Conservation (phyloP, 768 basidiomycete genomes). For the Pleurotus ostreatus region DNA sequence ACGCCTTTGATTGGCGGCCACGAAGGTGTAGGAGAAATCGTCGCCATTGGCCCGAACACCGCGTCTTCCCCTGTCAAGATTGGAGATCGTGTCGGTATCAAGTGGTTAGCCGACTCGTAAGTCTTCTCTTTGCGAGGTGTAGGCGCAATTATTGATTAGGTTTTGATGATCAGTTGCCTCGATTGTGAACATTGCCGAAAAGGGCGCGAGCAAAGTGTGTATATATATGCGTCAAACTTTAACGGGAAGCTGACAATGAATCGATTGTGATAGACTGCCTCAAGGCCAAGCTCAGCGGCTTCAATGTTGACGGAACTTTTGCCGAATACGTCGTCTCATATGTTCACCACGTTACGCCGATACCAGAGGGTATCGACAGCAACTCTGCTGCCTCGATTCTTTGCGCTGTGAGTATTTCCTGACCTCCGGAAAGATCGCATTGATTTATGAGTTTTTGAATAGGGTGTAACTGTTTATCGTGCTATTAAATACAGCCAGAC, state of each 20-base stretch:
- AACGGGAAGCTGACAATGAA: not conserved
- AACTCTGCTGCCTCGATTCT: slow-evolving; percentile 71
- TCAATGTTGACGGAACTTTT: slow-evolving; percentile 77
- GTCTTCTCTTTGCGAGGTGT: slow-evolving; percentile 7
- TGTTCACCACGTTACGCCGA: slow-evolving; percentile 71
- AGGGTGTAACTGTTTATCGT: slow-evolving; percentile 85
- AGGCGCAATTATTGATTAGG: not conserved
- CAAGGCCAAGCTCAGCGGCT: slow-evolving; percentile 60
- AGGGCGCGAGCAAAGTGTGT: slow-evolving; percentile 72
- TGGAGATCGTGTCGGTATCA: slow-evolving; percentile 81
- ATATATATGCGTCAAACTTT: not conserved
- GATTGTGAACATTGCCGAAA: slow-evolving; percentile 74
- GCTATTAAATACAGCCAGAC: slow-evolving; percentile 73
- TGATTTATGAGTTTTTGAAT: not conserved
- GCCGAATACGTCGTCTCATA: slow-evolving; percentile 60
- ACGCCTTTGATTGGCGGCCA: slow-evolving; percentile 78
- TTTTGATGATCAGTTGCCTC: slow-evolving; percentile 38
- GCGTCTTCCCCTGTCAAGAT: slow-evolving; percentile 56
- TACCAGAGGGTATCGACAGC: slow-evolving; percentile 65
- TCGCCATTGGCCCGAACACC: slow-evolving; percentile 74
- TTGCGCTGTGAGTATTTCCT: slow-evolving; percentile 55
- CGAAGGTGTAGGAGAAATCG: slow-evolving; percentile 78
- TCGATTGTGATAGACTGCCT: slow-evolving; percentile 44
- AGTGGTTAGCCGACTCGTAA: slow-evolving; percentile 67
- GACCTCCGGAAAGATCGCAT: not conserved